Percentiles rank a stretch among this genome's conserved stretches.
Evolutionary conservation across 164 flowering plant species (phyloP).

Genomic region (Akebia trifoliata): DNA sequence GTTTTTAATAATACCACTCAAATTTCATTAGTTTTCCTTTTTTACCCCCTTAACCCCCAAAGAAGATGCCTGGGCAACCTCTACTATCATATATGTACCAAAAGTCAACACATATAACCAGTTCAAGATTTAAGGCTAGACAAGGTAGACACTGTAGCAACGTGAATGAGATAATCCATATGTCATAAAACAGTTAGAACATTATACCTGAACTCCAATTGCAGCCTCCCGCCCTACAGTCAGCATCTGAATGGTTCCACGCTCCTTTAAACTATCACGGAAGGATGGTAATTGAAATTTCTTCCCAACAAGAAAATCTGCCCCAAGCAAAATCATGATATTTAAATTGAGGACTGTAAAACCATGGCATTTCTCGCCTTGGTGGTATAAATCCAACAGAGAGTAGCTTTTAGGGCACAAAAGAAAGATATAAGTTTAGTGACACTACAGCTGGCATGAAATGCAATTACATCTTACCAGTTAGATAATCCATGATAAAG

Average conservation of each 20-base stretch:
- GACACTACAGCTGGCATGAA: constrained; percentile 8
- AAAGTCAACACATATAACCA: neutral
- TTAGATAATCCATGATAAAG: constrained; percentile 82
- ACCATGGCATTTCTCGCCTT: constrained; percentile 27
- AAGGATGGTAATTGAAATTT: constrained; percentile 87
- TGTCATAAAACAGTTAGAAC: neutral
- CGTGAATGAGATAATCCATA: too few relatives aligned
- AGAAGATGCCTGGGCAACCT: too few relatives aligned
- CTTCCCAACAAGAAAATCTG: constrained; percentile 87
- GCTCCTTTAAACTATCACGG: constrained; percentile 77
- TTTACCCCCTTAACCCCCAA: too few relatives aligned
- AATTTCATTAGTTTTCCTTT: too few relatives aligned
- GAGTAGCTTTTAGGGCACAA: constrained; percentile 37
- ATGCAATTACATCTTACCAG: constrained; percentile 43
- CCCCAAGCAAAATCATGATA: constrained; percentile 42
- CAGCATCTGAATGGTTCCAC: constrained; percentile 91
- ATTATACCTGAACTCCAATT: constrained; percentile 83
- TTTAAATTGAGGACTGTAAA: constrained; percentile 32
- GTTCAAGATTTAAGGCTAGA: neutral
- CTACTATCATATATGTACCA: too few relatives aligned
- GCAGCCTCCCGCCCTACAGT: constrained; percentile 94
- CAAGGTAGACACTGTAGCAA: neutral
- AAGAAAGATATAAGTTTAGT: constrained; percentile 8
- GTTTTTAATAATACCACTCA: too few relatives aligned
- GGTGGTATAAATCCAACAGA: constrained; percentile 42